Evolutionary conservation across 768 basidiomycete genomes (phyloP), one percentile per base, ranked within the genome.

Genomic region (Amanita muscaria): DNA sequence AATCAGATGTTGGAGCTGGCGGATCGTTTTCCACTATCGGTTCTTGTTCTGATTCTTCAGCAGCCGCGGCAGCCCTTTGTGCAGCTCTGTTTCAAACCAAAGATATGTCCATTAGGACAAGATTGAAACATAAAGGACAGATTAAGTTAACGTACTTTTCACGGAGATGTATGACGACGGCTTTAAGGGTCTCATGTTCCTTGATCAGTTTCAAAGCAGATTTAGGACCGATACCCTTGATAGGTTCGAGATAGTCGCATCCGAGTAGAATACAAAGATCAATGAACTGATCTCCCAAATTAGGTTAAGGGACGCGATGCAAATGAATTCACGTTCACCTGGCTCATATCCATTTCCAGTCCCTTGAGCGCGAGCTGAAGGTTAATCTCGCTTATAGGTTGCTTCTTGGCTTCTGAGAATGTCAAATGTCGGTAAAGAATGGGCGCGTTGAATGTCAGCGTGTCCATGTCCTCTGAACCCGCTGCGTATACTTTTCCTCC

Each of bases 391-490:
- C 80, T 84, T 55, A 99, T 99, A 12, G 96, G 96, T 51, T 87
- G 81, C 58, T 97, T 98, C 62, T 94, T 91, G 11, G 93, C 93
- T 59, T 99, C 96, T 10, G 90, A 92, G 68, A 98, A 97, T 10
- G 96, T 98, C 48, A 99, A 77, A 64, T 97, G 96, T 22, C 96
- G 88, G 53, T 87, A 84, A 7, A 99, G 73, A 34, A 94, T 82
- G 1, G 96, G 94, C 0, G 94, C 69, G 52, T 79, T 76, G 70
- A 99, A 99, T 1, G 96, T 99, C 16, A 99, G 78, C 6, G 96
- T 99, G 56, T 99, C 96, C 96, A 99, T 99, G 63, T 99, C 96
- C 64, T 98, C 96, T 0, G 93, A 96, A 11, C 96, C 96, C 6
- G 96, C 93, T 1, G 89, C 96, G 60, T 89, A 98, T 41, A 84